phyloP scores from a whole-genome alignment of 768 basidiomycete species.

The Termitomyces sp. region DNA sequence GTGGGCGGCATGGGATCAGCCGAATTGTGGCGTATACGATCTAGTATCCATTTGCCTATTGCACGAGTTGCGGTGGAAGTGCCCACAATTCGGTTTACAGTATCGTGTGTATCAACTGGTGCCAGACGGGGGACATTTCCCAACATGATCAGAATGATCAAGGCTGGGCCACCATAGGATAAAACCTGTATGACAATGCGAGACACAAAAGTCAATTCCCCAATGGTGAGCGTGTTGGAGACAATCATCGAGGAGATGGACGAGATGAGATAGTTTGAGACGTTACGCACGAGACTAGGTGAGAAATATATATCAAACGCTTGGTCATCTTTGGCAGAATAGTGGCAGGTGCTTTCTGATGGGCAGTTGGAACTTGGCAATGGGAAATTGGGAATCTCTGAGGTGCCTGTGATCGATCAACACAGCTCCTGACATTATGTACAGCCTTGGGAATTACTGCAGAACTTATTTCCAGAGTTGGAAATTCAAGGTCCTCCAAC shows the following conservation, averaged over 20 bases:
- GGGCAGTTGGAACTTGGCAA: no score
- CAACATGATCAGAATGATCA: constrained; percentile 19
- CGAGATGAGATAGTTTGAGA: no score
- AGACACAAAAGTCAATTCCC: constrained; percentile 21
- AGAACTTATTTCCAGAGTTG: no score
- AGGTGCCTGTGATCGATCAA: no score
- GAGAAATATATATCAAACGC: no score
- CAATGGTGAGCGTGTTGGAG: constrained; percentile 11
- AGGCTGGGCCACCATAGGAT: constrained; percentile 14
- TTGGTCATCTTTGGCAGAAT: no score
- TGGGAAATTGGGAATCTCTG: no score
- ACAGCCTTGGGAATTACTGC: no score
- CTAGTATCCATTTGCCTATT: constrained; percentile 16
- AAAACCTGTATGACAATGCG: constrained; percentile 21
- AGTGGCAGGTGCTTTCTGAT: no score
- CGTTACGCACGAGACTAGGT: no score
- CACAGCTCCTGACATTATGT: no score
- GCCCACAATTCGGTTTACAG: constrained; percentile 17
- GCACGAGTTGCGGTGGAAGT: constrained; percentile 8
- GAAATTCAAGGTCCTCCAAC: no score
- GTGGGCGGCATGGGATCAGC: constrained; percentile 13
- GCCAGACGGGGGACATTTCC: constrained; percentile 17
- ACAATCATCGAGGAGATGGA: constrained; percentile 9
- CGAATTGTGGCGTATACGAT: constrained; percentile 8
- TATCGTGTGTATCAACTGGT: constrained; percentile 19